A percentile compares a stretch with the other conserved stretches of the same genome.
phyloP scores from a whole-genome alignment of 495 filamentous ascomycete genomes.

The Cryomyces minteri region DNA sequence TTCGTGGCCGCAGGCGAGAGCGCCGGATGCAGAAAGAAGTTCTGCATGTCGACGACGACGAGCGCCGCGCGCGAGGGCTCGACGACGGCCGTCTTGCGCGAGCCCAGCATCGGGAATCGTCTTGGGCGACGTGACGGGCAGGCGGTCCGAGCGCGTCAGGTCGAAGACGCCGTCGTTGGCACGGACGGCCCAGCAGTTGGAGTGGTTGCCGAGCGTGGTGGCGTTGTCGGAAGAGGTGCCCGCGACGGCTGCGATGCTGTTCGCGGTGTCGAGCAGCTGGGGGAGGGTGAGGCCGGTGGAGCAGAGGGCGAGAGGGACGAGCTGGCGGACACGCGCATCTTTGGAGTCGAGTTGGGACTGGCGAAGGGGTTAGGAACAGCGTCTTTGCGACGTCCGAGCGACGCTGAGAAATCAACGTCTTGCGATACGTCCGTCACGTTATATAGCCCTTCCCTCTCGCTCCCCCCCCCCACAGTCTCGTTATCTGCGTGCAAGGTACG shows the following conservation, averaged over 20 bases:
- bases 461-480: too few relatives aligned
- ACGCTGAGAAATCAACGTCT: too few relatives aligned
- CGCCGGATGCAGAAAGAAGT: conserved; percentile 9
- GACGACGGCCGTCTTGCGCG: conserved; percentile 6
- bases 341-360: too few relatives aligned
- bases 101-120: conserved; percentile 12
- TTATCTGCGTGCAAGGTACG: too few relatives aligned
- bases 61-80: conserved; percentile 5
- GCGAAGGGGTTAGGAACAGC: too few relatives aligned
- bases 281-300: not conserved
- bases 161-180: conserved; percentile 7
- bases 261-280: conserved; percentile 3
- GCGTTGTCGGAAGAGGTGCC: conserved; percentile 3
- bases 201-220: conserved; percentile 8
- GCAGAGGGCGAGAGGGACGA: not conserved
- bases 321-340: not conserved
- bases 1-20: conserved; percentile 5
- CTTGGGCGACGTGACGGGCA: conserved; percentile 8
- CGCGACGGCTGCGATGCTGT: conserved; percentile 3
- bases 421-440: too few relatives aligned
- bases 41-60: conserved; percentile 9
- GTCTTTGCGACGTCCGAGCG: too few relatives aligned
- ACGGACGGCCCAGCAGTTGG: conserved; percentile 7
- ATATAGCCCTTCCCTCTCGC: too few relatives aligned
- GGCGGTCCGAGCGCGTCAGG: conserved; percentile 9